Conservation (phyloP, 768 basidiomycete species). For the Leucocoprinus birnbaumii region DNA sequence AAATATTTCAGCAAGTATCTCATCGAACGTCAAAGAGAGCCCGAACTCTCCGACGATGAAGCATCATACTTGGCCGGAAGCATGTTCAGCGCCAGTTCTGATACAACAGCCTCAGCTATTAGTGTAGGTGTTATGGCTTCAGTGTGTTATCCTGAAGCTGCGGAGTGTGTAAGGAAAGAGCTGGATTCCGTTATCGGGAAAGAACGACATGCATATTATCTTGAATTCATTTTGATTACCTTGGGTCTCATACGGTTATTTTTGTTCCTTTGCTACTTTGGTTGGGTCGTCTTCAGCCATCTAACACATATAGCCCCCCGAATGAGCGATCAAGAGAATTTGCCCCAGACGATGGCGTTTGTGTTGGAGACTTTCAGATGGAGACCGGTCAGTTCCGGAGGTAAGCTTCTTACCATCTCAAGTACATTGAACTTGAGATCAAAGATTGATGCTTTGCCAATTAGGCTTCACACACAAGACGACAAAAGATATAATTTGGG, state of each 20-base stretch:
- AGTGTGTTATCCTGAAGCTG: slow-evolving; percentile 50
- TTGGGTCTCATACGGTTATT: too few relatives aligned
- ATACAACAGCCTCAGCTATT: slow-evolving; percentile 62
- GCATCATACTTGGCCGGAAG: slow-evolving; percentile 61
- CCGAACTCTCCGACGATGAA: slow-evolving; percentile 54
- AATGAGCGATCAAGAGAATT: slow-evolving; percentile 34
- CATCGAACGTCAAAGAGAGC: slow-evolving; percentile 49
- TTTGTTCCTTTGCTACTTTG: too few relatives aligned
- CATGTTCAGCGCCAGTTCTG: slow-evolving; percentile 66
- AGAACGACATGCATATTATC: slow-evolving; percentile 37
- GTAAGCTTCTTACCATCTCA: slow-evolving; percentile 17
- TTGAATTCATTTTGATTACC: too few relatives aligned
- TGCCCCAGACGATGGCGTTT: slow-evolving; percentile 46
- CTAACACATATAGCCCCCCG: slow-evolving; percentile 36
- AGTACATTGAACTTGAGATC: too few relatives aligned
- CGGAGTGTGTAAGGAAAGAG: slow-evolving; percentile 49
- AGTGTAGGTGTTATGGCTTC: slow-evolving; percentile 57
- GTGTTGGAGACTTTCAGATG: slow-evolving; percentile 49
- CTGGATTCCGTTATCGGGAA: slow-evolving; percentile 50
- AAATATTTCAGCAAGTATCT: slow-evolving; percentile 59
- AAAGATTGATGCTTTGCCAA: too few relatives aligned
- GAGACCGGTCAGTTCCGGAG: slow-evolving; percentile 49
- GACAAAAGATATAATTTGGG: slow-evolving; percentile 63
- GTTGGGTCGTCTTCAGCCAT: too few relatives aligned
- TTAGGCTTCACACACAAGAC: slow-evolving; percentile 63